phyloP scores from a whole-genome alignment of 1,284 basidiomycete species.

The Boletus calvinii region DNA sequence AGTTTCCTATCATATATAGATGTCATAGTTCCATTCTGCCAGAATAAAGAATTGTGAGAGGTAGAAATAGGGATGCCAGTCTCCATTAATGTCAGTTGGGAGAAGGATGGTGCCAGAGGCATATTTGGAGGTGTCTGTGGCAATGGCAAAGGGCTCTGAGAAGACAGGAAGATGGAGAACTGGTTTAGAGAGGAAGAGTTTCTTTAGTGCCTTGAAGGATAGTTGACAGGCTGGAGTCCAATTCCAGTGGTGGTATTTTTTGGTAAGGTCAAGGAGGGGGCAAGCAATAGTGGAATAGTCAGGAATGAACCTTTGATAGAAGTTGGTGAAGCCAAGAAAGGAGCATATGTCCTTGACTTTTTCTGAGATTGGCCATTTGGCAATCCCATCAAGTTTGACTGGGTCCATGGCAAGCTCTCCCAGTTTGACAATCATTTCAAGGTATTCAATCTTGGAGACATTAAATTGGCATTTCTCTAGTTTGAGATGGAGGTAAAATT shows the following conservation, averaged over 20 bases:
- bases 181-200: too few relatives aligned
- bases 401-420: slow-evolving; percentile 38
- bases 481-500: background rate
- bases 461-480: background rate
- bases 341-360: slow-evolving; percentile 30
- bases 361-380: slow-evolving; percentile 36
- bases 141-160: background rate
- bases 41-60: too few relatives aligned
- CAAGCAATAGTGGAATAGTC: too few relatives aligned
- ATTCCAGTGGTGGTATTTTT: too few relatives aligned
- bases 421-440: slow-evolving; percentile 23
- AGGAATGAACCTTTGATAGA: slow-evolving; percentile 29
- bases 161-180: background rate
- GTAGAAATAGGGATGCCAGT: too few relatives aligned
- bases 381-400: slow-evolving; percentile 37
- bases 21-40: too few relatives aligned
- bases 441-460: background rate
- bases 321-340: slow-evolving; percentile 41
- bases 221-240: too few relatives aligned
- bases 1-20: too few relatives aligned
- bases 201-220: too few relatives aligned
- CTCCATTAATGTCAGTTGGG: background rate
- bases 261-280: too few relatives aligned
- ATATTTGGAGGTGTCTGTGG: background rate
- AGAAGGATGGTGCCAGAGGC: background rate